These are phyloP conservation scores for Fusarium nisikadoi DNA, from an alignment of 2,329 filamentous ascomycete genomes.

Conservation along the genomic window DNA sequence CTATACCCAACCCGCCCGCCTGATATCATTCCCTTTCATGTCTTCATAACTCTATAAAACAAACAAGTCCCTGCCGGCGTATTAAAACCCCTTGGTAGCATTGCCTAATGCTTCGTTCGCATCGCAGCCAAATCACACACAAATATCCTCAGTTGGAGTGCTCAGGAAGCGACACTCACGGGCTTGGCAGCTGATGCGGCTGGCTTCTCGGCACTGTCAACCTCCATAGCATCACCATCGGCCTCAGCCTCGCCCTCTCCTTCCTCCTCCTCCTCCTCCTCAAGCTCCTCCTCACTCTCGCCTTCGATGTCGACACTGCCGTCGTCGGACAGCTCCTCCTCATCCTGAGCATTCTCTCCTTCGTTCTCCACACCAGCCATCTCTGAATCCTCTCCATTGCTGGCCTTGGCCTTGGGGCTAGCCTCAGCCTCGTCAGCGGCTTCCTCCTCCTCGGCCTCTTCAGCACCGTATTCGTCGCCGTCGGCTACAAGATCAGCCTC, in stretches of 20 bases:
- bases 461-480: constrained; percentile 89
- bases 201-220: constrained; percentile 56
- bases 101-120: constrained; percentile 33
- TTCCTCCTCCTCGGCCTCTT: constrained; percentile 82
- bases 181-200: constrained; percentile 48
- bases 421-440: constrained; percentile 60
- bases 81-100: constrained; percentile 33
- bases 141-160: neutral
- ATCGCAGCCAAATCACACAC: constrained; percentile 19
- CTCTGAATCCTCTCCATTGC: constrained; percentile 73
- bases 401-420: constrained; percentile 55
- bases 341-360: constrained; percentile 62
- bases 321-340: constrained; percentile 76
- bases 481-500: constrained; percentile 90
- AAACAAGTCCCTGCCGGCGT: constrained; percentile 33
- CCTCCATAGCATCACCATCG: constrained; percentile 61
- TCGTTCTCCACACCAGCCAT: constrained; percentile 77
- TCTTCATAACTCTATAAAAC: constrained; percentile 47
- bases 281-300: constrained; percentile 78
- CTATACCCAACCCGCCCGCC: constrained; percentile 27
- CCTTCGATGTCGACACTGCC: constrained; percentile 83
- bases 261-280: constrained; percentile 71
- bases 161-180: constrained; percentile 50
- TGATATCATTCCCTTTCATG: constrained; percentile 47
- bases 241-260: constrained; percentile 56